Conservation (phyloP, 345 rosid species). For the Eucalyptus paniculata region DNA sequence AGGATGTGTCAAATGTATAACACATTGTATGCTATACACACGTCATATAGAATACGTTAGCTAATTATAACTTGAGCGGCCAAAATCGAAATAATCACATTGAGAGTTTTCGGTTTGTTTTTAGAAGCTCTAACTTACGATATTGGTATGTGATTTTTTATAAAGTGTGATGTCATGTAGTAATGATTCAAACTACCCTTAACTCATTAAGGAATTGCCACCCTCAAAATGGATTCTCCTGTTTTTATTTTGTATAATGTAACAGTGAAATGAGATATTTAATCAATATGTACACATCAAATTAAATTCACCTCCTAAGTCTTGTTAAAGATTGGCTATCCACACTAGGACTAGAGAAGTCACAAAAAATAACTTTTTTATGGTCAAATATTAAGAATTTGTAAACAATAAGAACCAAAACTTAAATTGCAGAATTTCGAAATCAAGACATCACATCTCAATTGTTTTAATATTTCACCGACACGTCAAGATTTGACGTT, state of each 20-base stretch:
- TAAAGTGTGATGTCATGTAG: not conserved
- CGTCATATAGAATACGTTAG: not conserved
- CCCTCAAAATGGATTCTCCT: not conserved
- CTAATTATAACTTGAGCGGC: not conserved
- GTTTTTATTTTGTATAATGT: not conserved
- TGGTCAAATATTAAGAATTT: not conserved
- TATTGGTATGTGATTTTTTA: not conserved
- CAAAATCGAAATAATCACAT: not conserved
- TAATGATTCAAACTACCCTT: not conserved
- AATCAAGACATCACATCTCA: not conserved
- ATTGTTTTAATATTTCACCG: not conserved
- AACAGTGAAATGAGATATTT: not conserved
- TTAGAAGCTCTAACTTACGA: not conserved
- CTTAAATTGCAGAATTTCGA: not conserved
- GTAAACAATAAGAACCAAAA: not conserved
- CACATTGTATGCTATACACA: not conserved
- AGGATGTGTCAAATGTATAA: not conserved
- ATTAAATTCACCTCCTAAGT: not conserved
- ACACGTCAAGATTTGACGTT: not conserved
- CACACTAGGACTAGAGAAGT: not conserved
- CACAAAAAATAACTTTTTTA: not conserved
- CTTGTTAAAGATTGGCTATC: not conserved
- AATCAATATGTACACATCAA: not conserved
- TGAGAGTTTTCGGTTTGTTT: not conserved
- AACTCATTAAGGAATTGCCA: not conserved